Conservation (phyloP, 2,329 filamentous ascomycete species). For the Cadophora sp. region DNA sequence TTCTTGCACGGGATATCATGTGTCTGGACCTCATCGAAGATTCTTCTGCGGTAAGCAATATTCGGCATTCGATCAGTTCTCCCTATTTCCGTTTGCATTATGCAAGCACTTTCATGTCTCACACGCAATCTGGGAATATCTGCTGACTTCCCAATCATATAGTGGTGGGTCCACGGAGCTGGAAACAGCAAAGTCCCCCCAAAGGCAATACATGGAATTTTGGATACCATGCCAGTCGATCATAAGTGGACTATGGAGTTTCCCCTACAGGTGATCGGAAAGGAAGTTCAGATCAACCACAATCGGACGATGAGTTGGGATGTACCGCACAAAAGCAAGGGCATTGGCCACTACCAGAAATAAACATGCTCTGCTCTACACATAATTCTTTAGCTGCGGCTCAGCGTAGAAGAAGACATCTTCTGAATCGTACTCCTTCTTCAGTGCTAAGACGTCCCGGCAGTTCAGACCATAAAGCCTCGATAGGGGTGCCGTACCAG, state of each 20-base stretch:
- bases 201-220: constrained; percentile 23
- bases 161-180: constrained; percentile 34
- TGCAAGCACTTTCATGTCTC: not conserved
- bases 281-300: constrained; percentile 21
- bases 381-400: constrained; percentile 42
- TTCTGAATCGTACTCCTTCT: constrained; percentile 47
- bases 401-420: constrained; percentile 46
- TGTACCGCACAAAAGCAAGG: not conserved
- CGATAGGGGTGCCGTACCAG: constrained; percentile 35
- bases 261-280: constrained; percentile 19
- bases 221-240: constrained; percentile 21
- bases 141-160: not conserved
- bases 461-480: constrained; percentile 45
- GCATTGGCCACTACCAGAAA: not conserved
- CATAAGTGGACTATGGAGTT: constrained; percentile 31
- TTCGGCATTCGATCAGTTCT: not conserved
- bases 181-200: constrained; percentile 20
- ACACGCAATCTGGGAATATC: not conserved
- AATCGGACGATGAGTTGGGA: not conserved
- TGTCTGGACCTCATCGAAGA: constrained; percentile 26
- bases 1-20: constrained; percentile 25
- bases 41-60: constrained; percentile 16
- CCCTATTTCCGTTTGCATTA: not conserved
- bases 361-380: not conserved
- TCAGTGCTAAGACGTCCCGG: constrained; percentile 36